Evolutionary conservation across 805 yeast species (phyloP).

Genomic region (Scheffersomyces coipomensis): DNA sequence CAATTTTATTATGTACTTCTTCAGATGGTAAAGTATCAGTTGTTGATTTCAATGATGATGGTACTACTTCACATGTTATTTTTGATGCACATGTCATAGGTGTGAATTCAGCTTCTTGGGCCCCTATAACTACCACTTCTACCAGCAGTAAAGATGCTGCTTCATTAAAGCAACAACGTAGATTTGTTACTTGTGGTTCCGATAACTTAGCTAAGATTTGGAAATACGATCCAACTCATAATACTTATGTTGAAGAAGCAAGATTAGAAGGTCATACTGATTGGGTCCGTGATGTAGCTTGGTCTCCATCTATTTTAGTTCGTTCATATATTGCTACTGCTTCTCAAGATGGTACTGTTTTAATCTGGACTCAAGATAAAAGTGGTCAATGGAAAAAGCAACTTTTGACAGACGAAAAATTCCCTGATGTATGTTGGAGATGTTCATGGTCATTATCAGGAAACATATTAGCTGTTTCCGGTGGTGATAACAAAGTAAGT

Average conservation of each 20-base stretch:
- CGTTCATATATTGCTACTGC: conserved; percentile 93
- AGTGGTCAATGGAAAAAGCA: conserved; percentile 78
- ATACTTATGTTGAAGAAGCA: conserved; percentile 69
- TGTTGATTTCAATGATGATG: conserved; percentile 88
- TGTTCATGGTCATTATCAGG: conserved; percentile 98
- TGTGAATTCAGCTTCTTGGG: conserved; percentile 95
- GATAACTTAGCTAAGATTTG: conserved; percentile 93
- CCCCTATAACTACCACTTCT: conserved; percentile 51
- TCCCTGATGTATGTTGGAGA: conserved; percentile 98
- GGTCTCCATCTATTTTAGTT: conserved; percentile 91
- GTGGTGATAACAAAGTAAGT: conserved; percentile 94
- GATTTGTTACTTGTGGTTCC: conserved; percentile 93
- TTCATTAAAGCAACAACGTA: conserved; percentile 47
- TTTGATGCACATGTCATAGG: conserved; percentile 90
- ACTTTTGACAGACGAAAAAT: conserved; percentile 69
- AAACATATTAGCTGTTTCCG: conserved; percentile 89
- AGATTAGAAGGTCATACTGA: conserved; percentile 87
- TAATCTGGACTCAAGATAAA: conserved; percentile 88
- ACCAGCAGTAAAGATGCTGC: conserved; percentile 20
- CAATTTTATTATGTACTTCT: conserved; percentile 84
- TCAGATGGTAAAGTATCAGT: conserved; percentile 92
- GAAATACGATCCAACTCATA: conserved; percentile 58
- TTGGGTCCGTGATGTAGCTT: conserved; percentile 98
- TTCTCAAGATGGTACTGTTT: conserved; percentile 92
- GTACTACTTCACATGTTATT: conserved; percentile 62